These are phyloP conservation scores for Geosiphon pyriformis DNA, from an alignment of 192 early-diverging fungal species.

Conservation along the genomic window DNA sequence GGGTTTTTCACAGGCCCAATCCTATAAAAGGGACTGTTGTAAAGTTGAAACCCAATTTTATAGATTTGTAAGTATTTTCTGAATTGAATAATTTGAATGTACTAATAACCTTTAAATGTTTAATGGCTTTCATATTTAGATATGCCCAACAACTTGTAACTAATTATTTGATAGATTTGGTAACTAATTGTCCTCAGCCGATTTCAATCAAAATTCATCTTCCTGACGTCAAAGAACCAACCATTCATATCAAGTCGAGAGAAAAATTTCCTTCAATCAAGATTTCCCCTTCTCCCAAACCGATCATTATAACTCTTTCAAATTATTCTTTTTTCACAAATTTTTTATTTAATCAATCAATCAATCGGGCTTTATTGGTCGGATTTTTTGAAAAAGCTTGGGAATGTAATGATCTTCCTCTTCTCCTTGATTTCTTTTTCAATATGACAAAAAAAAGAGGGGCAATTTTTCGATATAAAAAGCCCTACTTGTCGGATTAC, in stretches of 20 bases:
- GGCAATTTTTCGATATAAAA: neutral
- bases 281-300: neutral
- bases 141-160: conserved; percentile 17
- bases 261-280: neutral
- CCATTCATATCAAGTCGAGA: neutral
- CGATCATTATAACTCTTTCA: conserved; percentile 10
- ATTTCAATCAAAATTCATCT: conserved; percentile 12
- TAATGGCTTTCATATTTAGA: neutral
- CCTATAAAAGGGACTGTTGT: conserved; percentile 24
- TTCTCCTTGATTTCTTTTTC: conserved; percentile 7
- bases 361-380: conserved; percentile 17
- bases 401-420: conserved; percentile 15
- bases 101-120: conserved; percentile 1
- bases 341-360: conserved; percentile 18
- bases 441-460: neutral
- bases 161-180: conserved; percentile 12
- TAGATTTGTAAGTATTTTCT: conserved; percentile 8
- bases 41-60: conserved; percentile 21
- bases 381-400: conserved; percentile 26
- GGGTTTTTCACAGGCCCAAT: conserved; percentile 46
- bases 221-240: conserved; percentile 8
- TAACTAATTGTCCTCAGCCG: neutral
- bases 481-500: neutral
- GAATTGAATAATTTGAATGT: neutral
- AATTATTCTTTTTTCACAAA: conserved; percentile 29